A percentile compares a stretch with the other conserved stretches of the same genome.
Conservation (phyloP, 2,329 filamentous ascomycete genomes). For the Shiraia bambusicola region DNA sequence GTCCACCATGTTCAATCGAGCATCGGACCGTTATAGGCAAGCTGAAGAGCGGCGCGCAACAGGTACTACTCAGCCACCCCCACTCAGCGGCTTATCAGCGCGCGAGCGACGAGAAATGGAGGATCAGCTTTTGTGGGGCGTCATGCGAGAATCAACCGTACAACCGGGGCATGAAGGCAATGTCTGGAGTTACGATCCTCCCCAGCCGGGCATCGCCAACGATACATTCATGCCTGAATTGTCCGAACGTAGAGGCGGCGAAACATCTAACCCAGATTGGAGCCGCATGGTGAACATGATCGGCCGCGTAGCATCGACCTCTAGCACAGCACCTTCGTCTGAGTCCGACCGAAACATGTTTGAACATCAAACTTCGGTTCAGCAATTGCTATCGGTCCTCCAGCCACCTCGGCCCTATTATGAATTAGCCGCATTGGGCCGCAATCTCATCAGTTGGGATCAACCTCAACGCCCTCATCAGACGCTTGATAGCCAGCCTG, state of each 20-base stretch:
- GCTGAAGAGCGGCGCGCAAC: constrained; percentile 42
- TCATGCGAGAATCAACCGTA: constrained; percentile 29
- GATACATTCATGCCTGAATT: too few relatives aligned
- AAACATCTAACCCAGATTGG: neutral
- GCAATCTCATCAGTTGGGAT: constrained; percentile 14
- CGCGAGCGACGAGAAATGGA: constrained; percentile 35
- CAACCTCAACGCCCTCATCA: constrained; percentile 14
- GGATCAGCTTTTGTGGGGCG: constrained; percentile 37
- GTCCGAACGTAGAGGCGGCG: too few relatives aligned
- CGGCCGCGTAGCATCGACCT: constrained; percentile 1
- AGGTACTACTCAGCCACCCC: constrained; percentile 22
- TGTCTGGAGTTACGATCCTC: constrained; percentile 28
- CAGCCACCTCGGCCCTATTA: constrained; percentile 19
- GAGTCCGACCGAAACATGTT: constrained; percentile 3
- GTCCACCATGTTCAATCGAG: constrained; percentile 50
- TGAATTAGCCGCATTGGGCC: constrained; percentile 16
- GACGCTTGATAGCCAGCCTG: constrained; percentile 50
- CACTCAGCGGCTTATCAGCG: constrained; percentile 22
- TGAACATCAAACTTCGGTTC: constrained; percentile 18
- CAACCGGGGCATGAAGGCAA: constrained; percentile 17
- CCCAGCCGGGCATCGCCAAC: too few relatives aligned
- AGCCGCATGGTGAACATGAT: neutral
- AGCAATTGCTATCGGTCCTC: constrained; percentile 20
- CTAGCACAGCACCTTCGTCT: constrained; percentile 2
- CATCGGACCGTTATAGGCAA: constrained; percentile 46